These are phyloP conservation scores for Buddleja alternifolia DNA, from an alignment of 257 asterid species.

Conservation along the genomic window DNA sequence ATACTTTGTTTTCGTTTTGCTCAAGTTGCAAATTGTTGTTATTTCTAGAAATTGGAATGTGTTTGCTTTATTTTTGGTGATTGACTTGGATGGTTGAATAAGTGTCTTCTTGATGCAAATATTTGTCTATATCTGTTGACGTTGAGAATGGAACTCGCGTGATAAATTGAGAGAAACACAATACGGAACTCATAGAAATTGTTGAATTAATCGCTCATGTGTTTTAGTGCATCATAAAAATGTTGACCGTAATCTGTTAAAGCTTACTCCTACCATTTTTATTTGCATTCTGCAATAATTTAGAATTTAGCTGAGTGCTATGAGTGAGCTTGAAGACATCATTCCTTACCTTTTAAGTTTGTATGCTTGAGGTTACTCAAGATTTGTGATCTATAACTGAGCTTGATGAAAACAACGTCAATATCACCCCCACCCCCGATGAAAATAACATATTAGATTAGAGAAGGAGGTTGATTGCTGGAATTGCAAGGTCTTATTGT, in stretches of 20 bases:
- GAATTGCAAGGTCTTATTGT: not conserved
- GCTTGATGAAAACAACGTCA: not conserved
- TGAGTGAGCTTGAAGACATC: not conserved
- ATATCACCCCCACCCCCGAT: not conserved
- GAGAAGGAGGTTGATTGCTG: not conserved
- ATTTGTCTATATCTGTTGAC: constrained; percentile 15
- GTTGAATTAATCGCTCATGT: too few species aligned
- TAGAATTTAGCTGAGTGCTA: not conserved
- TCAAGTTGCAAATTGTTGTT: constrained; percentile 10
- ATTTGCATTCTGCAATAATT: not conserved
- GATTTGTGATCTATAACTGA: not conserved
- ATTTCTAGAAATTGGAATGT: constrained; percentile 10
- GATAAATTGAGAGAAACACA: not conserved
- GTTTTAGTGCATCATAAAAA: not conserved
- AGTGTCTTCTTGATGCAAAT: too few species aligned
- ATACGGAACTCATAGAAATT: not conserved
- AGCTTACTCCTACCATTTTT: not conserved
- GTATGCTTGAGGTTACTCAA: not conserved
- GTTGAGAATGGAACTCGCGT: not conserved
- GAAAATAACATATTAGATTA: not conserved
- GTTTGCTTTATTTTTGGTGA: constrained; percentile 12
- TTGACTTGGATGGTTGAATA: constrained; percentile 10
- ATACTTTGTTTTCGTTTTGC: constrained; percentile 23
- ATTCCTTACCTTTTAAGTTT: not conserved
- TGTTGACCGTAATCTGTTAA: not conserved